A percentile compares a stretch with the other conserved stretches of the same genome.
These are phyloP conservation scores for Auricularia sp. DNA, from an alignment of 768 basidiomycete species.

Conservation along the genomic window DNA sequence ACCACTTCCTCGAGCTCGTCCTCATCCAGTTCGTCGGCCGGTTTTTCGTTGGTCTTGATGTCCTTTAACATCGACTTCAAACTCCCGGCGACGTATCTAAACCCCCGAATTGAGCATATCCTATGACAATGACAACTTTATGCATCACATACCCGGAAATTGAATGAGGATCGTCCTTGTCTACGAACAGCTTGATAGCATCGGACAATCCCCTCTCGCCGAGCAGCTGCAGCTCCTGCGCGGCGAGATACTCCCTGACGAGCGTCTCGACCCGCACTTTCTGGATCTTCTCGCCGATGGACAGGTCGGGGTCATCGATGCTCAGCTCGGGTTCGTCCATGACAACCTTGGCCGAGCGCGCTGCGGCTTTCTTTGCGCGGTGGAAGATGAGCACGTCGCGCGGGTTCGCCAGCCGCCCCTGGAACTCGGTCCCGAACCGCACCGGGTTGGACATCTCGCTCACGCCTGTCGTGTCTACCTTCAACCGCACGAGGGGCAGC, in stretches of 20 bases:
- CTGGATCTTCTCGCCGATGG: constrained; percentile 59
- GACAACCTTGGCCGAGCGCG: constrained; percentile 44
- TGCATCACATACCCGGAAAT: constrained; percentile 62
- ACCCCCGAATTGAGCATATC: too few species aligned
- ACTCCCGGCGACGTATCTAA: constrained; percentile 55
- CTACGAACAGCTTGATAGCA: constrained; percentile 91
- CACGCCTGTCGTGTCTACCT: constrained; percentile 89
- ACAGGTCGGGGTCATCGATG: constrained; percentile 61
- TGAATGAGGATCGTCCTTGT: constrained; percentile 93
- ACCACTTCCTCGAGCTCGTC: constrained; percentile 68
- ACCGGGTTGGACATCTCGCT: constrained; percentile 91
- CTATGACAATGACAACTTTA: not conserved
- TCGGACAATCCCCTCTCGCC: constrained; percentile 87
- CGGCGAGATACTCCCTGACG: constrained; percentile 83
- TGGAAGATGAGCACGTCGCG: constrained; percentile 88
- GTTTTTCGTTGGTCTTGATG: constrained; percentile 51
- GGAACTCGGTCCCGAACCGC: constrained; percentile 93
- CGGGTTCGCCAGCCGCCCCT: constrained; percentile 85
- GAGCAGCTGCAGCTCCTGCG: constrained; percentile 86
- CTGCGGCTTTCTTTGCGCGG: constrained; percentile 56
- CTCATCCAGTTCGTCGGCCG: constrained; percentile 64
- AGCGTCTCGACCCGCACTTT: constrained; percentile 81
- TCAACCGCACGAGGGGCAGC: constrained; percentile 81
- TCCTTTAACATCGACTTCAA: constrained; percentile 56
- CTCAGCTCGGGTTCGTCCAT: constrained; percentile 72